Conservation (phyloP, 805 yeast species). For the Barnettozyma salicaria region DNA sequence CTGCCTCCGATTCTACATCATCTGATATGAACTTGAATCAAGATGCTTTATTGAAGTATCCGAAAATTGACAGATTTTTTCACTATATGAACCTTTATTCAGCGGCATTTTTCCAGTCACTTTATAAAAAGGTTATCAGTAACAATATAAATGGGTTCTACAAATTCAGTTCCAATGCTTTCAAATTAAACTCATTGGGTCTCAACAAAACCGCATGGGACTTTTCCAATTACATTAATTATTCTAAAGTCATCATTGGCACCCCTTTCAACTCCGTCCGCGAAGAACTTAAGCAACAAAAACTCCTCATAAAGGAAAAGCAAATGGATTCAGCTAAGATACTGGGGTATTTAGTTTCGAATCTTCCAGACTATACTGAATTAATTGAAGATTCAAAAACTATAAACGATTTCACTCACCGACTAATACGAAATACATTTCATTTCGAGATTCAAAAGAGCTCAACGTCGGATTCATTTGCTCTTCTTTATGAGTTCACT, state of each 20-base stretch:
- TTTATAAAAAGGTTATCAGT: conserved; percentile 16
- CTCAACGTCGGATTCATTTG: background rate
- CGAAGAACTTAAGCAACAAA: conserved; percentile 27
- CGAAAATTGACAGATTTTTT: conserved; percentile 10
- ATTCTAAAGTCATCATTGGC: conserved; percentile 28
- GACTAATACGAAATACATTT: conserved; percentile 1
- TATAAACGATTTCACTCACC: background rate
- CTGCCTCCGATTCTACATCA: conserved; percentile 11
- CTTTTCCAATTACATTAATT: conserved; percentile 15
- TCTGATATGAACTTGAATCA: too few species aligned
- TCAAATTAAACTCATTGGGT: conserved; percentile 21
- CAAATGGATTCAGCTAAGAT: conserved; percentile 29
- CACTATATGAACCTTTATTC: conserved; percentile 13
- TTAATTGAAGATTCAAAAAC: background rate
- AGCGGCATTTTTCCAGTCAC: conserved; percentile 11
- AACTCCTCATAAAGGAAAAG: conserved; percentile 16
- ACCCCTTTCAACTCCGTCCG: conserved; percentile 32
- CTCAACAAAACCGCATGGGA: conserved; percentile 2
- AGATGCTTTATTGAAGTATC: conserved; percentile 7
- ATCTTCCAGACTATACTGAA: conserved; percentile 27
- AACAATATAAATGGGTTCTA: conserved; percentile 18
- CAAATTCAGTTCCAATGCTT: conserved; percentile 23
- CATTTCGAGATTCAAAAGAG: too few species aligned
- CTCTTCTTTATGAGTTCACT: background rate
- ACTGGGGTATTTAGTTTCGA: conserved; percentile 32